Conservation (phyloP, 179 eudicot species). For the Vitellaria paradoxa region DNA sequence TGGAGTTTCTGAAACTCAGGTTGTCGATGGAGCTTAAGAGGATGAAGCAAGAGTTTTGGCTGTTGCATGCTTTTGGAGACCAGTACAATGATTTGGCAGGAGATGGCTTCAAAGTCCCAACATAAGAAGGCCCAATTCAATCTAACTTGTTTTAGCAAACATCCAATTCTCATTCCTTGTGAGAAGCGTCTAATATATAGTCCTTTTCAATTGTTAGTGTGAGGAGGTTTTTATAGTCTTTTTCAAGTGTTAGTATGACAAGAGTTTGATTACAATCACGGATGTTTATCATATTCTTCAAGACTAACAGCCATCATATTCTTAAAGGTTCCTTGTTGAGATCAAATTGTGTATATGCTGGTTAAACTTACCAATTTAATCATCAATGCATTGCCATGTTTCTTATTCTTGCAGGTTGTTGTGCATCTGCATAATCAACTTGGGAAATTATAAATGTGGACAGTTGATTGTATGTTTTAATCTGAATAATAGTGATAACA, state of each 20-base stretch:
- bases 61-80: constrained; percentile 15
- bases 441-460: background rate
- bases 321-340: background rate
- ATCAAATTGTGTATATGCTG: background rate
- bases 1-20: constrained; percentile 45
- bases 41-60: constrained; percentile 40
- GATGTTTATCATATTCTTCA: background rate
- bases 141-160: background rate
- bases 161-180: constrained; percentile 22
- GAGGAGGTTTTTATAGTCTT: background rate
- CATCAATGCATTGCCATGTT: background rate
- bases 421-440: background rate
- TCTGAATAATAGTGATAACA: background rate
- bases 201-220: background rate
- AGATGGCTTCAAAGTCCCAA: constrained; percentile 26
- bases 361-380: background rate
- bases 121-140: constrained; percentile 18
- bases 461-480: background rate
- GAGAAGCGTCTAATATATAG: constrained; percentile 13
- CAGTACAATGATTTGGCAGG: background rate
- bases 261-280: background rate
- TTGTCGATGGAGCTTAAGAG: constrained; percentile 27
- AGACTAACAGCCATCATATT: background rate
- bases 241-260: background rate
- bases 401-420: background rate